These are phyloP conservation scores for Trypanosoma theileri DNA, from an alignment of 208 protist species.

Conservation along the genomic window DNA sequence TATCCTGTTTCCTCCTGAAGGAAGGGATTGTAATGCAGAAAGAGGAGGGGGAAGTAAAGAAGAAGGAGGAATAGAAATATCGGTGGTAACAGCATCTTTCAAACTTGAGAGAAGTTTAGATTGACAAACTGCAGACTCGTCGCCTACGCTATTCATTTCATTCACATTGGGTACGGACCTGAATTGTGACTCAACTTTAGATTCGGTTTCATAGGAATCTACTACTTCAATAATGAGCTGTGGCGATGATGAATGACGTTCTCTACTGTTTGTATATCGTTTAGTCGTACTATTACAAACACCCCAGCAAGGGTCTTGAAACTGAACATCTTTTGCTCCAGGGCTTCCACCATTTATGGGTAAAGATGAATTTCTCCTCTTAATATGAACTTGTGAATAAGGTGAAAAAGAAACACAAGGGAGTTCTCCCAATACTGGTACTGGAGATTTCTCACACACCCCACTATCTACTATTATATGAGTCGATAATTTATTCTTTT, in stretches of 20 bases:
- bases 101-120: background rate
- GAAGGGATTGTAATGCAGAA: too few relatives aligned
- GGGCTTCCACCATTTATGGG: background rate
- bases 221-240: slow-evolving; percentile 7
- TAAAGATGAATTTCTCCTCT: background rate
- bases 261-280: too few relatives aligned
- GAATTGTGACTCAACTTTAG: background rate
- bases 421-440: background rate
- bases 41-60: too few relatives aligned
- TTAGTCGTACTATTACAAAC: background rate
- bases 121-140: background rate
- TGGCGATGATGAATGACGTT: background rate
- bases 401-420: background rate
- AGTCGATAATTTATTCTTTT: background rate
- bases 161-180: background rate
- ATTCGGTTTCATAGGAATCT: background rate
- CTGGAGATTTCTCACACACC: background rate
- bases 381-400: background rate
- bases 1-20: background rate
- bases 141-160: background rate
- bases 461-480: background rate
- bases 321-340: background rate
- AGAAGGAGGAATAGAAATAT: too few relatives aligned
- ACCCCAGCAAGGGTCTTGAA: background rate
- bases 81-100: background rate